Percentiles rank a stretch among this genome's conserved stretches.
These are phyloP conservation scores for Friedmanniomyces simplex DNA, from an alignment of 495 filamentous ascomycete species.

Conservation along the genomic window DNA sequence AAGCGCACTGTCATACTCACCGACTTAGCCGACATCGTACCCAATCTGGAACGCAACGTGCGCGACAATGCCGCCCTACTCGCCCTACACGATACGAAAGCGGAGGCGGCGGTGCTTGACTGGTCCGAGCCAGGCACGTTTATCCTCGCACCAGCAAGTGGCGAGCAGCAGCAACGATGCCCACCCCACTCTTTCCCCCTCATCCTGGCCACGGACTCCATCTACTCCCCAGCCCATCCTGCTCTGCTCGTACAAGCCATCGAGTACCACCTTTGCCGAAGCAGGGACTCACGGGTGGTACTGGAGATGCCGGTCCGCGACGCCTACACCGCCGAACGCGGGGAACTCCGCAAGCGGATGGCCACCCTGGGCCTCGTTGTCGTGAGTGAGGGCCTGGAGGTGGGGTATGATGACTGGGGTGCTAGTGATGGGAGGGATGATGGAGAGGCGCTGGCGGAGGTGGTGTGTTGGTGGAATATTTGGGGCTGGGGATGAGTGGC, in stretches of 20 bases:
- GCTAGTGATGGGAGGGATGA: background rate
- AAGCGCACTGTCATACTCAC: slow-evolving; percentile 44
- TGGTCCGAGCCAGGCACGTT: slow-evolving; percentile 42
- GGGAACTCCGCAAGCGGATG: slow-evolving; percentile 49
- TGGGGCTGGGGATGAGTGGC: slow-evolving; percentile 33
- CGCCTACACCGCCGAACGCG: slow-evolving; percentile 43
- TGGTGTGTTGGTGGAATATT: slow-evolving; percentile 58
- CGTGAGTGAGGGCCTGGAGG: slow-evolving; percentile 51
- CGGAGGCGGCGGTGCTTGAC: slow-evolving; percentile 51
- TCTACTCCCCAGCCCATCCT: slow-evolving; percentile 62
- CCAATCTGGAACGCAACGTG: slow-evolving; percentile 55
- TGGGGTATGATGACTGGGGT: slow-evolving; percentile 62
- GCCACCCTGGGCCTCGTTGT: slow-evolving; percentile 40
- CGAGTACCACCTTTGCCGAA: slow-evolving; percentile 40
- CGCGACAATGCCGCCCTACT: slow-evolving; percentile 48
- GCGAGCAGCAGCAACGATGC: background rate
- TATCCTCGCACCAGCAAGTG: background rate
- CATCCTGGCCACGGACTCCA: slow-evolving; percentile 59
- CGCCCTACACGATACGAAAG: slow-evolving; percentile 20
- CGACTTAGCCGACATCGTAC: slow-evolving; percentile 58
- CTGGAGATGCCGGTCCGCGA: slow-evolving; percentile 57
- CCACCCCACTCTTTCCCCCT: slow-evolving; percentile 41
- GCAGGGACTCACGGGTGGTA: slow-evolving; percentile 42
- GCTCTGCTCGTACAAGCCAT: slow-evolving; percentile 50
- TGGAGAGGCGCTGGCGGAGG: slow-evolving; percentile 37